phyloP scores from a whole-genome alignment of 2,329 filamentous ascomycete genomes.

The Didymellaceae sp. region DNA sequence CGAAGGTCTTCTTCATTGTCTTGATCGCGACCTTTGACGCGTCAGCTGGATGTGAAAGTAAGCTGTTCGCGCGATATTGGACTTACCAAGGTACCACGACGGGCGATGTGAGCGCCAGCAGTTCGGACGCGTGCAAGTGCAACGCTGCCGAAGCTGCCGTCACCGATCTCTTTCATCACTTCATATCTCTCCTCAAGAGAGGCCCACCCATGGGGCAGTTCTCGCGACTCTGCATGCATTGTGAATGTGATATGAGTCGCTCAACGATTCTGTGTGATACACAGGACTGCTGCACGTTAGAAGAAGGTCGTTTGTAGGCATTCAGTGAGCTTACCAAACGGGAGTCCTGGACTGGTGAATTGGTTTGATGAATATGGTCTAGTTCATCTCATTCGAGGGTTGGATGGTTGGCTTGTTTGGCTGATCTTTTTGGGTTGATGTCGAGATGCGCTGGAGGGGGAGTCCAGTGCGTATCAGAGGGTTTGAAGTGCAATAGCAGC shows the following conservation, averaged over 20 bases:
- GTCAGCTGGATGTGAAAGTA: slow-evolving; percentile 27
- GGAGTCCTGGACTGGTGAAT: slow-evolving; percentile 24
- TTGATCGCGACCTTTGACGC: slow-evolving; percentile 87
- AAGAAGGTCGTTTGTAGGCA: not conserved
- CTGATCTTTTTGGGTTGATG: slow-evolving; percentile 19
- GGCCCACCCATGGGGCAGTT: slow-evolving; percentile 71
- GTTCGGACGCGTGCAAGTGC: slow-evolving; percentile 88
- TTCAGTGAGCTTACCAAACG: slow-evolving; percentile 26
- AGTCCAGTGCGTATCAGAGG: slow-evolving; percentile 47
- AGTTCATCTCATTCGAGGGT: slow-evolving; percentile 45
- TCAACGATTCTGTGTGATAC: slow-evolving; percentile 17
- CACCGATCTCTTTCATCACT: slow-evolving; percentile 95
- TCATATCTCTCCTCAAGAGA: slow-evolving; percentile 93
- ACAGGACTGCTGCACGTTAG: slow-evolving; percentile 28
- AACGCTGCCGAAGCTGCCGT: slow-evolving; percentile 98
- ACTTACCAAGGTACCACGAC: slow-evolving; percentile 86
- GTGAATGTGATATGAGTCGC: slow-evolving; percentile 27
- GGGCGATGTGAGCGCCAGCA: slow-evolving; percentile 85
- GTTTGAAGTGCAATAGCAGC: slow-evolving; percentile 44
- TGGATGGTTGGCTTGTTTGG: not conserved
- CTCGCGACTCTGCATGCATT: slow-evolving; percentile 78
- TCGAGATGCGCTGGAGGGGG: slow-evolving; percentile 31
- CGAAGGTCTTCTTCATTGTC: slow-evolving; percentile 99
- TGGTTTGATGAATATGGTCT: slow-evolving; percentile 18
- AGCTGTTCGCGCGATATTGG: slow-evolving; percentile 43